A percentile compares a stretch with the other conserved stretches of the same genome.
phyloP scores from a whole-genome alignment of 805 yeast genomes.

The Debaryomyces prosopidis region DNA sequence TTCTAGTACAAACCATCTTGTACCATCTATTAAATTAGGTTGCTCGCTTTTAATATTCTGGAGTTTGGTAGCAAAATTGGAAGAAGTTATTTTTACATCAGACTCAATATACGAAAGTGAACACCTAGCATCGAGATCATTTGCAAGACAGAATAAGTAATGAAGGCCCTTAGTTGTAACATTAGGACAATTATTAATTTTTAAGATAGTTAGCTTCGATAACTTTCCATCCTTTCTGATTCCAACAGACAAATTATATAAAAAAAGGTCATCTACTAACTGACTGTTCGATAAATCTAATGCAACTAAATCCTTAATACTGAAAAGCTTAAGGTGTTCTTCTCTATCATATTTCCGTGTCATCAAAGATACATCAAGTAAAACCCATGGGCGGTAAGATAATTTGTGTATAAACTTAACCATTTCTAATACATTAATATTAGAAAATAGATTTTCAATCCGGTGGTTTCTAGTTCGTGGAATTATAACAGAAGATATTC shows the following conservation, averaged over 20 bases:
- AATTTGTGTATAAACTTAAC: slow-evolving; percentile 16
- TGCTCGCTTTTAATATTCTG: neutral
- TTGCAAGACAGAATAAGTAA: slow-evolving; percentile 2
- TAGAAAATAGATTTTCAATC: slow-evolving; percentile 35
- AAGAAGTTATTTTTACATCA: slow-evolving; percentile 7
- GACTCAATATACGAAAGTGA: slow-evolving; percentile 16
- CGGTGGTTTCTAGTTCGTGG: slow-evolving; percentile 25
- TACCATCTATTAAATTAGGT: slow-evolving; percentile 15
- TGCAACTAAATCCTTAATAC: slow-evolving; percentile 26
- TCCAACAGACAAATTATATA: slow-evolving; percentile 23
- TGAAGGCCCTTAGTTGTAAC: slow-evolving; percentile 11
- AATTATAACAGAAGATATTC: slow-evolving; percentile 12
- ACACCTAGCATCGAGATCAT: neutral
- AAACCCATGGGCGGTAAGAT: slow-evolving; percentile 15
- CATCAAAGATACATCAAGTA: slow-evolving; percentile 28
- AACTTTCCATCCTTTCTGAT: slow-evolving; percentile 16
- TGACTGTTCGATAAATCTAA: slow-evolving; percentile 30
- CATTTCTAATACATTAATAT: slow-evolving; percentile 24
- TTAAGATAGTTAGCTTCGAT: slow-evolving; percentile 20
- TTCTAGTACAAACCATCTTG: slow-evolving; percentile 22
- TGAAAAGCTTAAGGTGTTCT: slow-evolving; percentile 25
- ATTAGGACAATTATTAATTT: slow-evolving; percentile 22
- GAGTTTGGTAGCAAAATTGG: slow-evolving; percentile 3
- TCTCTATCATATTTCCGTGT: slow-evolving; percentile 14
- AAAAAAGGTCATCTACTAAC: slow-evolving; percentile 30